A percentile compares a stretch with the other conserved stretches of the same genome.
Evolutionary conservation across 352 stramenopile species (phyloP).

Genomic region (Globisporangium spiculum): DNA sequence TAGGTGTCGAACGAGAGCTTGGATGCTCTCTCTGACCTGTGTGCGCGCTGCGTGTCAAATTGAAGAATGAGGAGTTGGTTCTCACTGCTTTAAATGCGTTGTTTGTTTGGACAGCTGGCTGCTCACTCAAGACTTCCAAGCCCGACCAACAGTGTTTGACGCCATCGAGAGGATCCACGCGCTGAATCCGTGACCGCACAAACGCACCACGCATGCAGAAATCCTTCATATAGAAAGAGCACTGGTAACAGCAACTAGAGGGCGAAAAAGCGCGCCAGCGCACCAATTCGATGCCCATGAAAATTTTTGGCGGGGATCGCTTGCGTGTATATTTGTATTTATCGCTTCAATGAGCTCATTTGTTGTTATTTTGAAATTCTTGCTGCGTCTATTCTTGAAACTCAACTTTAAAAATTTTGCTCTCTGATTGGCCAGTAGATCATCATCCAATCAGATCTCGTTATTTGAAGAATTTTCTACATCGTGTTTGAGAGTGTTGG

Average conservation of each 20-base stretch:
- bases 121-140: conserved; percentile 48
- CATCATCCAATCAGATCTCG: conserved; percentile 22
- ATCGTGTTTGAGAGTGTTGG: conserved; percentile 25
- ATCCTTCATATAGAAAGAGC: conserved; percentile 8
- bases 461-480: conserved; percentile 30
- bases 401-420: background rate
- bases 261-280: conserved; percentile 12
- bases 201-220: background rate
- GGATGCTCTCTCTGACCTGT: background rate
- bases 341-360: background rate
- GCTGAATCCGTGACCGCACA: conserved; percentile 14
- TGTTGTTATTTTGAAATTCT: background rate
- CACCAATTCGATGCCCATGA: background rate
- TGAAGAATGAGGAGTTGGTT: conserved; percentile 8
- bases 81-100: background rate
- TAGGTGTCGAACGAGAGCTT: conserved; percentile 19
- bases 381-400: background rate
- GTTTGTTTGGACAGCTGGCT: conserved; percentile 47
- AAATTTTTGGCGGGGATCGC: conserved; percentile 7
- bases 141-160: conserved; percentile 60
- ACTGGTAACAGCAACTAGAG: background rate
- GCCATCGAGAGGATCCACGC: conserved; percentile 63
- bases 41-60: conserved; percentile 10
- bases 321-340: conserved; percentile 11
- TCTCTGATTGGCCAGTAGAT: conserved; percentile 8